Evolutionary conservation across 169 alveolate genomes (phyloP), one percentile per base, ranked within the genome.

Genomic region (Eimeria maxima): DNA sequence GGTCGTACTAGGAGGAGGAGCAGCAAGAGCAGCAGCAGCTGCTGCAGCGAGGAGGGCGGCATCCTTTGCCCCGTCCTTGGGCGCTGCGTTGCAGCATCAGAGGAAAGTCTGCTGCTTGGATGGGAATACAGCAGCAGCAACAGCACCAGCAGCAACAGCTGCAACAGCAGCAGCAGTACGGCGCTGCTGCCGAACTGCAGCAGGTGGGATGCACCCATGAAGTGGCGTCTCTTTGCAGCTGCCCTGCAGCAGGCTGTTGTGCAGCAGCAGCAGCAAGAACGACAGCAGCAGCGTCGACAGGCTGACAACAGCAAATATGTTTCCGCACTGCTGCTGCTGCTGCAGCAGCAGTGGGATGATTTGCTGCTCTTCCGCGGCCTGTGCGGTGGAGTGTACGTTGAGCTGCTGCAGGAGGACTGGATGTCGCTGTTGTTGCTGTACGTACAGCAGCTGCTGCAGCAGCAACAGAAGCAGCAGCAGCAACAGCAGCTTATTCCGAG

Each of bases 361-460:
- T 18, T 78, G 67, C 89, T 42, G 89, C 89, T 78, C 42, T 42
- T 78, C 24, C 89, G 89, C 16, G 89, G 89, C 65, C 89, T 78
- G 18, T 78, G 89, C 89, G 89, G 89, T 3, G 89, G 89, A 65
- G 65, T 78, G 63, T 78, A 78, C 47, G 89, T 44, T 22, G 89
- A 78, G 42, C 89, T 78, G 65, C 89, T 42, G 65, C 89, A 78
- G 33, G 89, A 78, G 67, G 69, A 78, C 33, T 78, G 89, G 89
- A n/a, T 69, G 20, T 42, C 89, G 16, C 33, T 78, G 16, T 29
- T 78, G 89, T 69, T 78, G 89, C 89, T 78, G 33, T 29, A 78
- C 89, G 67, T 78, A 65, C 89, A 44, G 67, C 89, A 78, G 89
- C 89, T 20, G 89, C 89, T 45, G 89, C 89, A 78, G 69, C 38